Evolutionary conservation across 768 basidiomycete species (phyloP).

Genomic region (Pseudohyphozyma bogoriensis): DNA sequence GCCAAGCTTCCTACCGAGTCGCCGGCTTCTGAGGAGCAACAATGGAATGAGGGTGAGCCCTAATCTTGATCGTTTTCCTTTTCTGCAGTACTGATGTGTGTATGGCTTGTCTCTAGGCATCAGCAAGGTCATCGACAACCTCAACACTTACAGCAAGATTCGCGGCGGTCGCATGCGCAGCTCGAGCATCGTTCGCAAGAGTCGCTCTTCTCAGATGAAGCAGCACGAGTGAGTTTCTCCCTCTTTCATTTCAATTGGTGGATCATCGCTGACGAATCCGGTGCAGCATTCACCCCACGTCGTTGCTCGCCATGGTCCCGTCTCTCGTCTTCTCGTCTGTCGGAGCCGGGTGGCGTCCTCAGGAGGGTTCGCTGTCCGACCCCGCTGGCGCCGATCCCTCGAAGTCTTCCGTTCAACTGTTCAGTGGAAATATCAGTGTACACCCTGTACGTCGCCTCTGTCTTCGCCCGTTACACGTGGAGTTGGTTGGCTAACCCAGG

Average conservation of each 20-base stretch:
- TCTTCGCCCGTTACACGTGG: no score
- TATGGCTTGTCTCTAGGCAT: constrained; percentile 77
- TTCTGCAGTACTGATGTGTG: neutral
- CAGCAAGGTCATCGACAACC: constrained; percentile 71
- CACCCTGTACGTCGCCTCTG: neutral
- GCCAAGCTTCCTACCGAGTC: constrained; percentile 47
- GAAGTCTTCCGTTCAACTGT: constrained; percentile 17
- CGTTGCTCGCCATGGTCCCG: constrained; percentile 59
- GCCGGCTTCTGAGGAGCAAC: constrained; percentile 15
- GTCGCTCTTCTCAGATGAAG: constrained; percentile 50
- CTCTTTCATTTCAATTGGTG: constrained; percentile 20
- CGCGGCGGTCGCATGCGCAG: constrained; percentile 82
- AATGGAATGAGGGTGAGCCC: constrained; percentile 29
- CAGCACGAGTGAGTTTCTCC: constrained; percentile 41
- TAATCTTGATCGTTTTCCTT: neutral
- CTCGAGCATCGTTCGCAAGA: constrained; percentile 74
- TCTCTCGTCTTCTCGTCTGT: constrained; percentile 62
- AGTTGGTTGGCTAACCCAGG: neutral
- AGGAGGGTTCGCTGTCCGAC: constrained; percentile 30
- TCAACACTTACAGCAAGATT: constrained; percentile 66
- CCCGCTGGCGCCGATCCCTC: constrained; percentile 21
- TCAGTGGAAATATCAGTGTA: neutral
- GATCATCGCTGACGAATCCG: constrained; percentile 4
- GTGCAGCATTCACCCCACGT: neutral
- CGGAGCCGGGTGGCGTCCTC: constrained; percentile 55